Base-by-base conservation (phyloP, 768 basidiomycete genomes). In the Psilocybe sp. region DNA sequence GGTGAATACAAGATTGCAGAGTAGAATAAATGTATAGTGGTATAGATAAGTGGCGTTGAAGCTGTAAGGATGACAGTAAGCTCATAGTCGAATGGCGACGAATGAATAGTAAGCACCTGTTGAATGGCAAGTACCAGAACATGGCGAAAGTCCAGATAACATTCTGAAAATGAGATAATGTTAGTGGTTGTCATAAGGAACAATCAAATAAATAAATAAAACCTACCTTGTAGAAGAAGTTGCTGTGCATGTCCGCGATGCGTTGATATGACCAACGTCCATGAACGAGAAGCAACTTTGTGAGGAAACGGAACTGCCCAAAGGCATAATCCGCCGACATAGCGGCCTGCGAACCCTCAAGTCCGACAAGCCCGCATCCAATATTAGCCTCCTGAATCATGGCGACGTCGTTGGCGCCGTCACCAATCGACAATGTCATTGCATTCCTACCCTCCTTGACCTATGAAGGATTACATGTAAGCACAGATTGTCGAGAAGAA, bases 321-420 rank as follows among this genome's bases (percentile, higher is more conserved):
- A 98, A 95, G 1, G 96, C 96, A 60, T 97, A 98, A 65, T 98
- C 96, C 5, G 96, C 96, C 4, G 94, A 97, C 95, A 98, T 98
- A 42, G 96, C 95, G 28, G 96, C 96, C 67, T 98, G 96, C 16
- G 93, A 95, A 44, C 96, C 96, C 66, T 98, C 96, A 34, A 95
- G 79, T 40, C 96, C 96, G 58, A 92, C 81, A 20, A 98, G 73
- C 16, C 96, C 96, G 62, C 94, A 92, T 3, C 96, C 96, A 56
- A 98, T 87, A 65, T 98, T 94, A n/a, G 96, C 96, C 62, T 96
- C 96, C 64, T 98, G 96, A 51, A 98, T 98, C 96, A 98, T 98
- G 5, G 95, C 94, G 18, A 98, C 96, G 62, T 98, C 96, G 62
- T 98, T 98, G 13, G 96, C 96, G 47, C 92, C 93, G 60, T 98